phyloP scores from a whole-genome alignment of 495 filamentous ascomycete genomes.

The Penicillium psychrofluorescens region DNA sequence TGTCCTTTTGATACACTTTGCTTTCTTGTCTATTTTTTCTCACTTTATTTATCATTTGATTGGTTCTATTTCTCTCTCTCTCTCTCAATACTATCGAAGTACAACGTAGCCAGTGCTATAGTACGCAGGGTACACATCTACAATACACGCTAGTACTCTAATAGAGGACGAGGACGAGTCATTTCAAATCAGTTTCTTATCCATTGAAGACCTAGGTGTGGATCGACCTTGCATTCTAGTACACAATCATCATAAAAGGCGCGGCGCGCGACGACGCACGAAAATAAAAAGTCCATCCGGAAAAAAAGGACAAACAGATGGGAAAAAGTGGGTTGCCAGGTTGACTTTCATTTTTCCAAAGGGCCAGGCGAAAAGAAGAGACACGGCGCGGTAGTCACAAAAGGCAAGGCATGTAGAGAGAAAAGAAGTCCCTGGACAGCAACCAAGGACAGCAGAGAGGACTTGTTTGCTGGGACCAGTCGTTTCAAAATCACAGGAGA shows the following conservation, averaged over 20 bases:
- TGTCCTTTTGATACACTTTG: slow-evolving; percentile 20
- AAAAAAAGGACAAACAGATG: no score
- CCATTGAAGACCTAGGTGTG: slow-evolving; percentile 4
- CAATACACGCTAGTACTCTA: no score
- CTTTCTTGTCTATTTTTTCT: slow-evolving; percentile 5
- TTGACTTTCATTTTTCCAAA: slow-evolving; percentile 3
- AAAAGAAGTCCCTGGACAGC: neutral
- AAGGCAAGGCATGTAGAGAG: neutral
- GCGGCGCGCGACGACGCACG: no score
- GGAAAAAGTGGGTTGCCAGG: no score
- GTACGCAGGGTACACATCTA: neutral
- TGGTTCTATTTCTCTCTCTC: neutral
- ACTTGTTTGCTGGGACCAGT: slow-evolving; percentile 4
- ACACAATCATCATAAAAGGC: slow-evolving; percentile 4
- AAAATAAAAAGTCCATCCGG: no score
- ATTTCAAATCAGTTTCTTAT: slow-evolving; percentile 3
- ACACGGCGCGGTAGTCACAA: neutral
- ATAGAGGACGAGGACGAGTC: no score
- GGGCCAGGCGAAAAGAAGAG: neutral
- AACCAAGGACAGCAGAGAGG: no score
- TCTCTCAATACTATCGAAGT: neutral
- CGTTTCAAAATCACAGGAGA: slow-evolving; percentile 8
- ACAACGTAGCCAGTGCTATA: no score
- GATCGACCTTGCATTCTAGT: slow-evolving; percentile 14
- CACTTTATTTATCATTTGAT: slow-evolving; percentile 1